phyloP scores from a whole-genome alignment of 2,329 filamentous ascomycete species.

The Trichoderma gracile region DNA sequence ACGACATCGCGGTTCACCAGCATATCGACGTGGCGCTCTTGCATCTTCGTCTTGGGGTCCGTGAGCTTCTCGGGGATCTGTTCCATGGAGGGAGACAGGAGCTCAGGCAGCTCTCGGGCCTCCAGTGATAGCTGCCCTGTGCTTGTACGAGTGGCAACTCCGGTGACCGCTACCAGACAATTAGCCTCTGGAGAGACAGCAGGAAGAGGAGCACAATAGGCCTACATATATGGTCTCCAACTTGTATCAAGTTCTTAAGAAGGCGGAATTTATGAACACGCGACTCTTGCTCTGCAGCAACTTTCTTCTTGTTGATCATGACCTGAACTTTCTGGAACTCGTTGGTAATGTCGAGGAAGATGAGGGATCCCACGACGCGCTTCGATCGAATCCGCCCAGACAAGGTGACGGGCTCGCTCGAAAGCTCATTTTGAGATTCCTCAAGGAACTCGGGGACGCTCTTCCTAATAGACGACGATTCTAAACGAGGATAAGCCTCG shows the following conservation, averaged over 20 bases:
- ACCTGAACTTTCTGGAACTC: constrained; percentile 73
- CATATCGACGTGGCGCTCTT: constrained; percentile 82
- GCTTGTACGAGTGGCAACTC: constrained; percentile 66
- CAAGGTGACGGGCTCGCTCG: constrained; percentile 37
- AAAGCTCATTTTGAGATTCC: constrained; percentile 33
- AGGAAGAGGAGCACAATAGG: constrained; percentile 33
- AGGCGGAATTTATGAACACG: constrained; percentile 53
- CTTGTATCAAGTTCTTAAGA: constrained; percentile 66
- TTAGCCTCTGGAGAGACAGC: constrained; percentile 30
- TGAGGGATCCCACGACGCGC: constrained; percentile 72
- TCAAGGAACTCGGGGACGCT: constrained; percentile 41
- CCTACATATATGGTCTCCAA: constrained; percentile 84
- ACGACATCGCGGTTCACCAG: constrained; percentile 69
- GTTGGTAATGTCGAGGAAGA: constrained; percentile 80
- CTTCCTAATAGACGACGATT: constrained; percentile 33
- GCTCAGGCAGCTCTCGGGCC: constrained; percentile 65
- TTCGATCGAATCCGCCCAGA: constrained; percentile 71
- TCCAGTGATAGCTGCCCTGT: constrained; percentile 76
- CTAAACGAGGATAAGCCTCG: constrained; percentile 41
- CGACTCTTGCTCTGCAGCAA: constrained; percentile 38
- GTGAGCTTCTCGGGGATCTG: constrained; percentile 71
- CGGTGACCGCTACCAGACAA: constrained; percentile 61
- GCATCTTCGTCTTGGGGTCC: constrained; percentile 70
- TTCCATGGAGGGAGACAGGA: constrained; percentile 77
- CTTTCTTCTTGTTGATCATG: constrained; percentile 67